phyloP scores from a whole-genome alignment of 129 eudicot species.

The Daucus carota region DNA sequence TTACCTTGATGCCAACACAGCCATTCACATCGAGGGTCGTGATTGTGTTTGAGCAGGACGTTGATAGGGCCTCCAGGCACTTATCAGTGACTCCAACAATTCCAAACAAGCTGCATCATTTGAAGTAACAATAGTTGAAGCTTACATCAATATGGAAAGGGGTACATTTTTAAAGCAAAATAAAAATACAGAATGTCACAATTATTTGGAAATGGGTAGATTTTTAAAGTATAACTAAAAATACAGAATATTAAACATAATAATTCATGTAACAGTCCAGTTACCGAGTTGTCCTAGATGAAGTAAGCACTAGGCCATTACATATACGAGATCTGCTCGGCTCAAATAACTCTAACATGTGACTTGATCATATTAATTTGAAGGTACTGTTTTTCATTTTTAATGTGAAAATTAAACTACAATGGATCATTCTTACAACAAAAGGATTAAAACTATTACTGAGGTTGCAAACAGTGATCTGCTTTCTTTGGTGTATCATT shows the following conservation, averaged over 20 bases:
- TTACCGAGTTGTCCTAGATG: background rate
- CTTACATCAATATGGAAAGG: background rate
- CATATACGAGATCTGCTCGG: background rate
- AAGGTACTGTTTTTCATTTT: background rate
- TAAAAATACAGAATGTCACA: no score
- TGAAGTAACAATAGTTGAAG: conserved; percentile 6
- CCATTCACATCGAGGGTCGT: conserved; percentile 96
- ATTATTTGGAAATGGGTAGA: background rate
- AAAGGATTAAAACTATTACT: background rate
- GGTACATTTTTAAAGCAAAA: background rate
- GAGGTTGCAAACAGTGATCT: background rate
- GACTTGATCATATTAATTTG: background rate
- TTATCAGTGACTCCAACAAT: conserved; percentile 88
- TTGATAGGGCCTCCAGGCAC: conserved; percentile 64
- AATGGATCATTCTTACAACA: background rate
- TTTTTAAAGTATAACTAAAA: background rate
- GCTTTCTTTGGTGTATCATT: background rate
- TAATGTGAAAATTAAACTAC: background rate
- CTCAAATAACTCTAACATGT: background rate
- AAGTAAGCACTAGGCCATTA: background rate
- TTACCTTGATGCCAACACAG: conserved; percentile 82
- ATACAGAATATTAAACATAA: background rate
- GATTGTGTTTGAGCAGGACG: conserved; percentile 50
- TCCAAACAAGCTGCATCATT: conserved; percentile 81
- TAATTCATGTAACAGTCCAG: background rate